A percentile compares a stretch with the other conserved stretches of the same genome.
Conservation (phyloP, 2,329 filamentous ascomycete species). For the Pseudocercospora ulei region DNA sequence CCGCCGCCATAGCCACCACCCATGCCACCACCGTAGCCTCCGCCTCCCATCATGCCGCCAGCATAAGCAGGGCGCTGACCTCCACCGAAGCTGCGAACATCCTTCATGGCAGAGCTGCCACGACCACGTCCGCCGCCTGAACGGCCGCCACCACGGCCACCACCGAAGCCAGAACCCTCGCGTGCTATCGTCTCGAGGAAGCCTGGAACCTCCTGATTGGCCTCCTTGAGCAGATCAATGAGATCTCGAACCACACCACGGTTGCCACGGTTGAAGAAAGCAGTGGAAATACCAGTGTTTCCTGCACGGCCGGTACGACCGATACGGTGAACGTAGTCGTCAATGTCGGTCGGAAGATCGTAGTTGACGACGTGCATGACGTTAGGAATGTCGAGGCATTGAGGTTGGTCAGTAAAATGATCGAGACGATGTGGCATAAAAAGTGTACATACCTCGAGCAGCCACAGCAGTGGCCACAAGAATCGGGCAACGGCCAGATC, state of each 20-base stretch:
- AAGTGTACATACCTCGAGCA: conserved; percentile 46
- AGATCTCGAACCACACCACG: conserved; percentile 94
- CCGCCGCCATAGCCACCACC: conserved; percentile 35
- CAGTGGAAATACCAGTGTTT: conserved; percentile 95
- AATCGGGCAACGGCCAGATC: conserved; percentile 88
- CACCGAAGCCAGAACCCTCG: conserved; percentile 73
- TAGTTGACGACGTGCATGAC: conserved; percentile 98
- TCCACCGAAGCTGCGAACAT: conserved; percentile 59
- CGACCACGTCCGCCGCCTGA: conserved; percentile 60
- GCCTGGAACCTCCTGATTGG: conserved; percentile 86
- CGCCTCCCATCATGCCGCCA: conserved; percentile 47
- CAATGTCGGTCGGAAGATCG: conserved; percentile 95
- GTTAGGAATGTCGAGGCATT: conserved; percentile 79
- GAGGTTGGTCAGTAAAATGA: background rate
- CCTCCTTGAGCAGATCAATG: conserved; percentile 95
- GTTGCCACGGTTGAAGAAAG: conserved; percentile 99
- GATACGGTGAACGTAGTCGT: conserved; percentile 98
- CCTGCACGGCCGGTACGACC: conserved; percentile 99
- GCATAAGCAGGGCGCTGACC: conserved; percentile 51
- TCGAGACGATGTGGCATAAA: background rate
- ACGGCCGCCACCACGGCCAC: conserved; percentile 53
- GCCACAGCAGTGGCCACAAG: conserved; percentile 94
- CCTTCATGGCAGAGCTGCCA: conserved; percentile 63
- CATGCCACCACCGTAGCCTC: conserved; percentile 45
- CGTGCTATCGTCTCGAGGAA: conserved; percentile 98